These are phyloP conservation scores for Arabis hirsuta DNA, from an alignment of 345 rosid genomes.

Conservation along the genomic window DNA sequence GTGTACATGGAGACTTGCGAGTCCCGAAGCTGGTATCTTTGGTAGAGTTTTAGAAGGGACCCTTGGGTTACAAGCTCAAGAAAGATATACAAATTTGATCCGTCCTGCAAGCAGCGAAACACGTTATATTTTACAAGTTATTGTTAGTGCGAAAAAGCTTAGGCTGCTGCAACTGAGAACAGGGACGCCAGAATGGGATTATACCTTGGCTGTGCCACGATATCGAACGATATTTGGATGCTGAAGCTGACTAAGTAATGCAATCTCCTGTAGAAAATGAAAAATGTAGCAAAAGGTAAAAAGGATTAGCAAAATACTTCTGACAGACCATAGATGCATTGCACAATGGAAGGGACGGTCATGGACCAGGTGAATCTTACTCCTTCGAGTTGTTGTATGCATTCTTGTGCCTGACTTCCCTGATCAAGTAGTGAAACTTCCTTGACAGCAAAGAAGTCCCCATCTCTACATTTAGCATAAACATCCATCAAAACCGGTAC, in stretches of 20 bases:
- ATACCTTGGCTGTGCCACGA: conserved; percentile 79
- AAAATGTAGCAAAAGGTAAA: conserved; percentile 11
- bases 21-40: conserved; percentile 59
- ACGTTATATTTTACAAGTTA: background rate
- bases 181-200: conserved; percentile 19
- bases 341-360: background rate
- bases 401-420: conserved; percentile 74
- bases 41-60: conserved; percentile 71
- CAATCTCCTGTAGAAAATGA: conserved; percentile 70
- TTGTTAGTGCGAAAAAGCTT: conserved; percentile 5
- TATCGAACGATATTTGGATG: conserved; percentile 87
- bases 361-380: conserved; percentile 46
- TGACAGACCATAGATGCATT: background rate
- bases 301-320: conserved; percentile 9
- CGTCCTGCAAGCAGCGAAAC: conserved; percentile 61
- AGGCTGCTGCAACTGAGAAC: conserved; percentile 7
- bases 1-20: conserved; percentile 80
- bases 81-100: conserved; percentile 77
- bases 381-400: conserved; percentile 82
- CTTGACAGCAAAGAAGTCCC: conserved; percentile 86
- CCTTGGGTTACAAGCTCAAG: conserved; percentile 81
- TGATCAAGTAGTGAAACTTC: conserved; percentile 90
- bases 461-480: conserved; percentile 55
- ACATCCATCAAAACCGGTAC: background rate
- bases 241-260: conserved; percentile 77